Percentiles rank a stretch among this genome's conserved stretches.
Evolutionary conservation across 192 early-diverging fungal genomes (phyloP).

Genomic region (Podila horticola): DNA sequence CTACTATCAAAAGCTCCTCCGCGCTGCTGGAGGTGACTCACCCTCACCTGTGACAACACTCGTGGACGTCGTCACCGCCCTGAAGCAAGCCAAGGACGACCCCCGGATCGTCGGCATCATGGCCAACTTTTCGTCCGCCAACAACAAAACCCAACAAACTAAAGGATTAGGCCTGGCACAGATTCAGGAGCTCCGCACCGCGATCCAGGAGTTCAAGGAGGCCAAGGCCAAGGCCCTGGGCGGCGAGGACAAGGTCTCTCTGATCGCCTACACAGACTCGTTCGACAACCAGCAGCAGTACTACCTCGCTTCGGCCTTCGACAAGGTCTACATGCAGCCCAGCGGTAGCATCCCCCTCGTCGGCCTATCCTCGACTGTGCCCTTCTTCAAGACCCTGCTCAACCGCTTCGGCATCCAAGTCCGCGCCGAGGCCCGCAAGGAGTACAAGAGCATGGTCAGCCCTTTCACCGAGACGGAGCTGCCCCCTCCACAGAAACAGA

Average conservation of each 20-base stretch:
- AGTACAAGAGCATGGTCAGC: conserved; percentile 68
- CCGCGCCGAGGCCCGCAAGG: conserved; percentile 63
- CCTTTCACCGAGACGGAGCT: conserved; percentile 61
- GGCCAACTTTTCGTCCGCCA: conserved; percentile 50
- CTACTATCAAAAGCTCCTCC: conserved; percentile 27
- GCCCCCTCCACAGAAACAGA: conserved; percentile 65
- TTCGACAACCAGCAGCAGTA: conserved; percentile 75
- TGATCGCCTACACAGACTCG: conserved; percentile 73
- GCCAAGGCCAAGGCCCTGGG: conserved; percentile 60
- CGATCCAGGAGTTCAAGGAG: conserved; percentile 59
- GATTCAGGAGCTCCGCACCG: conserved; percentile 69
- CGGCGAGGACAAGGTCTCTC: conserved; percentile 54
- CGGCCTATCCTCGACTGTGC: conserved; percentile 59
- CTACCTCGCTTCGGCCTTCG: conserved; percentile 73
- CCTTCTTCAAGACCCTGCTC: conserved; percentile 68
- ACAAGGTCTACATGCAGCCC: conserved; percentile 71
- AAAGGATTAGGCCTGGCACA: conserved; percentile 61
- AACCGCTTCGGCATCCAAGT: conserved; percentile 66
- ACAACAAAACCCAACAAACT: conserved; percentile 14
- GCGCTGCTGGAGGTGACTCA: conserved; percentile 31
- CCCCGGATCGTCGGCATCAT: conserved; percentile 57
- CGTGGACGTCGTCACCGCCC: conserved; percentile 52
- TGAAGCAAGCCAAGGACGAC: conserved; percentile 62
- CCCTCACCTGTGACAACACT: conserved; percentile 38
- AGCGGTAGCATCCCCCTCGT: conserved; percentile 66